Evolutionary conservation across 495 filamentous ascomycete genomes (phyloP).

Genomic region (Collariella sp.): DNA sequence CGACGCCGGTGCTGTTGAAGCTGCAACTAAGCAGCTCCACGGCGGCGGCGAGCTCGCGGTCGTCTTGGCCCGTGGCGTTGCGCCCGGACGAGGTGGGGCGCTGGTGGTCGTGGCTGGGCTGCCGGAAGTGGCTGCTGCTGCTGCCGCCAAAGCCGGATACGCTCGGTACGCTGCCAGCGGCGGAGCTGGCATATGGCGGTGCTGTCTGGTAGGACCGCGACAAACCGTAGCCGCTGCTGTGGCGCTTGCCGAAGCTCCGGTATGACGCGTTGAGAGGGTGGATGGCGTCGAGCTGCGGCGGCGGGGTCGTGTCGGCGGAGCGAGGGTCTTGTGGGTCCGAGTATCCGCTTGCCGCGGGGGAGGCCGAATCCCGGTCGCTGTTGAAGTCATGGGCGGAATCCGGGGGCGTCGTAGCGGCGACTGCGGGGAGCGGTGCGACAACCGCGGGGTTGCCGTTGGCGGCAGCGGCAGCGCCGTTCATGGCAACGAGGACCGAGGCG

Average conservation of each 20-base stretch:
- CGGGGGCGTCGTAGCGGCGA: slow-evolving; percentile 35
- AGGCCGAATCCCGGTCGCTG: slow-evolving; percentile 74
- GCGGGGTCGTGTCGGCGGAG: slow-evolving; percentile 63
- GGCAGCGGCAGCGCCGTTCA: slow-evolving; percentile 58
- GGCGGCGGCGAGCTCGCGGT: slow-evolving; percentile 77
- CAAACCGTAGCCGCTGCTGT: slow-evolving; percentile 60
- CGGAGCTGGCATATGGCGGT: slow-evolving; percentile 45
- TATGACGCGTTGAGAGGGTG: slow-evolving; percentile 33
- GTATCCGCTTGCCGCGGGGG: slow-evolving; percentile 67
- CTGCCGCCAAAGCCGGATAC: slow-evolving; percentile 37
- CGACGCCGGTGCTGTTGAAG: slow-evolving; percentile 60
- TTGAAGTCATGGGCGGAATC: slow-evolving; percentile 54
- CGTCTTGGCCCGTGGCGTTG: slow-evolving; percentile 59
- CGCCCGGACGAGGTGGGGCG: slow-evolving; percentile 53
- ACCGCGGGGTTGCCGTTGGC: slow-evolving; percentile 35
- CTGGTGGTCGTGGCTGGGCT: slow-evolving; percentile 45
- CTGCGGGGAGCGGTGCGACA: neutral
- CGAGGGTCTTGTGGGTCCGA: slow-evolving; percentile 65
- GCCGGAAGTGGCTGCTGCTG: slow-evolving; percentile 46
- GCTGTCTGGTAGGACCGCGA: slow-evolving; percentile 82
- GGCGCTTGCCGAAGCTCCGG: slow-evolving; percentile 48
- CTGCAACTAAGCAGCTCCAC: slow-evolving; percentile 85
- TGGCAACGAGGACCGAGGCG: slow-evolving; percentile 84
- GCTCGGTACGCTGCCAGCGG: slow-evolving; percentile 42
- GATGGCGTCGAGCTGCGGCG: slow-evolving; percentile 49